These are phyloP conservation scores for Erucastrum elatum DNA, from an alignment of 345 rosid species.

Conservation along the genomic window DNA sequence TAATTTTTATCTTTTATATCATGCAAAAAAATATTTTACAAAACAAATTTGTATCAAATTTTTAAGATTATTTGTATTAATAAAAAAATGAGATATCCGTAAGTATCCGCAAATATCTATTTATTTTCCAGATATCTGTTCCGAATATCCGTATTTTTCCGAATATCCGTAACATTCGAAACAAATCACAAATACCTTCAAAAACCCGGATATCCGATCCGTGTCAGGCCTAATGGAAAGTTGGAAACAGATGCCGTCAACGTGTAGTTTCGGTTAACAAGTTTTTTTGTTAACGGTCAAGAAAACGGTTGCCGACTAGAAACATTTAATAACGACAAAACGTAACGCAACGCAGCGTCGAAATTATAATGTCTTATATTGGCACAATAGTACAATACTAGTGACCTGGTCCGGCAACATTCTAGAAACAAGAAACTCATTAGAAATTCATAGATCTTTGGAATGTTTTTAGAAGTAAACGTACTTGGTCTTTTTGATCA, in stretches of 20 bases:
- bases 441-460: not conserved
- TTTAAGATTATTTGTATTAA: no score
- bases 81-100: no score
- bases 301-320: slow-evolving; percentile 6
- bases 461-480: not conserved
- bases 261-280: not conserved
- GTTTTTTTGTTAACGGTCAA: not conserved
- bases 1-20: no score
- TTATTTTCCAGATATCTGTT: no score
- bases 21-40: no score
- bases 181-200: no score
- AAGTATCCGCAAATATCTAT: no score
- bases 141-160: no score
- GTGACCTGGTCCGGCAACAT: slow-evolving; percentile 27
- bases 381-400: not conserved
- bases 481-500: not conserved
- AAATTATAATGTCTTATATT: not conserved
- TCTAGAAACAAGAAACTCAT: slow-evolving; percentile 20
- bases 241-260: not conserved
- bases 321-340: not conserved
- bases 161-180: no score
- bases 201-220: no score
- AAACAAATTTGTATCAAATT: no score
- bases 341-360: not conserved
- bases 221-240: no score